Evolutionary conservation across 176 grass and related monocot genomes (phyloP).

Genomic region (Ampelocalamus luodianensis): DNA sequence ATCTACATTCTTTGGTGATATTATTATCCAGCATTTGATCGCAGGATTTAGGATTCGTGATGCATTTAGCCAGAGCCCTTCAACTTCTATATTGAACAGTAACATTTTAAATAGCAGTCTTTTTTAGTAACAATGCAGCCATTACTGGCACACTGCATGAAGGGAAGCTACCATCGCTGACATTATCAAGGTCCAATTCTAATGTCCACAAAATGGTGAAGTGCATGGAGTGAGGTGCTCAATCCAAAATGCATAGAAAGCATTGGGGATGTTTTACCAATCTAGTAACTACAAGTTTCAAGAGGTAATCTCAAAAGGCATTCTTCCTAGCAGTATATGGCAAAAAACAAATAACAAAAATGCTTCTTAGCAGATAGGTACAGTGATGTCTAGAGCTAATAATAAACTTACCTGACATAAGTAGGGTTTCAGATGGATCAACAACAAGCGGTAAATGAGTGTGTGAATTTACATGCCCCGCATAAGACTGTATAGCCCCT

Average conservation of each 20-base stretch:
- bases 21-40: constrained; percentile 15
- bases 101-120: not conserved
- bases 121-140: constrained; percentile 6
- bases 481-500: constrained; percentile 78
- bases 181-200: constrained; percentile 14
- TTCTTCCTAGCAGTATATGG: constrained; percentile 1
- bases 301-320: constrained; percentile 2
- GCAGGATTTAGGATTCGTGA: constrained; percentile 12
- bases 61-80: constrained; percentile 20
- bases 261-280: not conserved
- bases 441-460: constrained; percentile 69
- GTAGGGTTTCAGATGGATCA: constrained; percentile 86
- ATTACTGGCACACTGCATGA: not conserved
- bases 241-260: not conserved
- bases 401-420: constrained; percentile 75
- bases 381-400: constrained; percentile 11
- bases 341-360: constrained; percentile 9
- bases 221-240: not conserved
- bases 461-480: constrained; percentile 84
- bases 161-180: not conserved
- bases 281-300: not conserved
- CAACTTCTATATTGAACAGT: not conserved
- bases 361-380: not conserved
- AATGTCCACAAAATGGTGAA: not conserved
- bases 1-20: not conserved